A percentile compares a stretch with the other conserved stretches of the same genome.
Evolutionary conservation across 225 moss, liverwort and hornwort genomes (phyloP).

Genomic region (Physcomitrium patens): DNA sequence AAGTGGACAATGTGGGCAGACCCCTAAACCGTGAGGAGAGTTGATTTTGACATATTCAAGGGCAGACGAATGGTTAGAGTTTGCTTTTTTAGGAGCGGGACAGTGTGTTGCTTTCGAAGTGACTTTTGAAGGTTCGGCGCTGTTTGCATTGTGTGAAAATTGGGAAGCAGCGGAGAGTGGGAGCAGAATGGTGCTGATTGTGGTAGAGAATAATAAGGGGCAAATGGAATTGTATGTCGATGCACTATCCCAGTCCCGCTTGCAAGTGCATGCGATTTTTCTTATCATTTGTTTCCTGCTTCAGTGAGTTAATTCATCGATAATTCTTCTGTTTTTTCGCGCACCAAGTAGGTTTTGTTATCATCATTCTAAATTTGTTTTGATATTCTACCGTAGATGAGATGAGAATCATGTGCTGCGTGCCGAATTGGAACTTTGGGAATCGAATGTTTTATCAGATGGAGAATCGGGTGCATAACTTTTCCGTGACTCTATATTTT

Average conservation of each 20-base stretch:
- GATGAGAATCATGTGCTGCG: background rate
- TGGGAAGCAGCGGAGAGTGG: conserved; percentile 11
- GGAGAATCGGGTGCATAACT: conserved; percentile 75
- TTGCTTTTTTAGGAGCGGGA: background rate
- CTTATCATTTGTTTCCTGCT: background rate
- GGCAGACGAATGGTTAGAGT: background rate
- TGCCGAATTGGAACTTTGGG: background rate
- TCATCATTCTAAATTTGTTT: background rate
- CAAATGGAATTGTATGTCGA: conserved; percentile 80
- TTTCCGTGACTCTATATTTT: conserved; percentile 78
- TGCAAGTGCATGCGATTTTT: conserved; percentile 62
- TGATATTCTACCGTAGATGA: conserved; percentile 1
- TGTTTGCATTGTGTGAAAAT: too few relatives aligned
- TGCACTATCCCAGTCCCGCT: conserved; percentile 55
- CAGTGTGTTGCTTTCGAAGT: background rate
- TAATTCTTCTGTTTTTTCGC: background rate
- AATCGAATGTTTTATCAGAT: conserved; percentile 48
- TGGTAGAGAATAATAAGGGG: conserved; percentile 71
- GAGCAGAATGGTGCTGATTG: conserved; percentile 70
- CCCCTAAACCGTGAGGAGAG: background rate
- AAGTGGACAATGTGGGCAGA: background rate
- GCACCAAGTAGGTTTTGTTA: too few relatives aligned
- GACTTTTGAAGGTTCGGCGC: background rate
- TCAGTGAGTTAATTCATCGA: background rate
- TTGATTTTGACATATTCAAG: background rate